Conservation (phyloP, 73 alveolate species). For the Paramecium octaurelia region DNA sequence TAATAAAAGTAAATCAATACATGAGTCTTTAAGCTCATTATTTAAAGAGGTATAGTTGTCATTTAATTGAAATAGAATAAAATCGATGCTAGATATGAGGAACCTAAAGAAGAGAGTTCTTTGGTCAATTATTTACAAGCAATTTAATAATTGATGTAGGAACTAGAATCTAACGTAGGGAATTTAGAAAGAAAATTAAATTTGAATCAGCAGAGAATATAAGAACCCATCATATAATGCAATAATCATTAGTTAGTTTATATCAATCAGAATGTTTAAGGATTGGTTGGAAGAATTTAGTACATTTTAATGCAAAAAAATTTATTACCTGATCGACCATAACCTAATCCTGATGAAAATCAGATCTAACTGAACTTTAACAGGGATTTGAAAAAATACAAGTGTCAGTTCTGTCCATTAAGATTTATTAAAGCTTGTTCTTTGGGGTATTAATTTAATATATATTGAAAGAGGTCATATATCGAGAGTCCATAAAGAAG, state of each 20-base stretch:
- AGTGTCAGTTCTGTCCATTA: background rate
- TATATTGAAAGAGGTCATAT: background rate
- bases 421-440: background rate
- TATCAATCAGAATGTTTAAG: background rate
- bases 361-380: background rate
- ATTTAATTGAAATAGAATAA: background rate
- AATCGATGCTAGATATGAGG: background rate
- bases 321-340: background rate
- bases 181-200: background rate
- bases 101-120: background rate
- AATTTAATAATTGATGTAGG: background rate
- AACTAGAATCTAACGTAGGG: background rate
- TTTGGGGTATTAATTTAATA: background rate
- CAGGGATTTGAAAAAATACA: background rate
- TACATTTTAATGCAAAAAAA: background rate
- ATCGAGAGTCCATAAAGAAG: background rate
- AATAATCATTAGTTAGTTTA: background rate
- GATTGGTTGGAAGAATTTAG: background rate
- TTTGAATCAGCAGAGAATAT: background rate
- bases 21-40: background rate
- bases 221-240: background rate
- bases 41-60: background rate
- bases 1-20: background rate
- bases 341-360: background rate
- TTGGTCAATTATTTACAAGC: background rate